Percentiles rank a stretch among this genome's conserved stretches.
These are phyloP conservation scores for Aspergillus cavernicola DNA, from an alignment of 495 filamentous ascomycete genomes.

Conservation along the genomic window DNA sequence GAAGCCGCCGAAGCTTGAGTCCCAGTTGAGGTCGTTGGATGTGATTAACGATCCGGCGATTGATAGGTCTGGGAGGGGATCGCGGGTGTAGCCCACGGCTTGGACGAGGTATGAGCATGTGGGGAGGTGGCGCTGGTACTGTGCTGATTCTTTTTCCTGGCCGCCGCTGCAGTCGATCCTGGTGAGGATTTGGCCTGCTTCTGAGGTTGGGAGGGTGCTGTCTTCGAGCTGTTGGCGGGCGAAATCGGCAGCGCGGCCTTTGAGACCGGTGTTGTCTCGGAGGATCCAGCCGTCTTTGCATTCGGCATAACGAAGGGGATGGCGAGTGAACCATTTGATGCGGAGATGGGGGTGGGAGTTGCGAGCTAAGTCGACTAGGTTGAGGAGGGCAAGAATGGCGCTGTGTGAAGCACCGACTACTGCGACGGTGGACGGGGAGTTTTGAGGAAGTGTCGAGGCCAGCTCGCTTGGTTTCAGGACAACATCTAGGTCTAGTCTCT, in stretches of 20 bases:
- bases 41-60: constrained; percentile 24
- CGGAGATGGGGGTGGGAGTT: constrained; percentile 48
- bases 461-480: constrained; percentile 54
- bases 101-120: constrained; percentile 49
- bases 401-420: constrained; percentile 61
- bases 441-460: constrained; percentile 33
- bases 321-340: constrained; percentile 59
- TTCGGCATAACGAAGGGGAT: constrained; percentile 56
- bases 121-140: constrained; percentile 43
- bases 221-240: constrained; percentile 54
- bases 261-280: constrained; percentile 61
- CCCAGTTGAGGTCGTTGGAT: constrained; percentile 35
- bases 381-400: constrained; percentile 58
- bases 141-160: constrained; percentile 30
- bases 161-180: constrained; percentile 48
- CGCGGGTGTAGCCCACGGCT: constrained; percentile 52
- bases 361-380: constrained; percentile 50
- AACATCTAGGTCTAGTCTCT: constrained; percentile 50
- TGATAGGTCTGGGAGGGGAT: constrained; percentile 43
- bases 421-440: constrained; percentile 38
- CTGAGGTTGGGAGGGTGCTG: constrained; percentile 39
- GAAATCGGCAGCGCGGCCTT: constrained; percentile 57
- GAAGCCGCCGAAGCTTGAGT: constrained; percentile 49
- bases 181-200: constrained; percentile 46
- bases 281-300: constrained; percentile 60